A percentile compares a stretch with the other conserved stretches of the same genome.
Evolutionary conservation across 768 basidiomycete species (phyloP).

Genomic region (Podaxis pistillaris): DNA sequence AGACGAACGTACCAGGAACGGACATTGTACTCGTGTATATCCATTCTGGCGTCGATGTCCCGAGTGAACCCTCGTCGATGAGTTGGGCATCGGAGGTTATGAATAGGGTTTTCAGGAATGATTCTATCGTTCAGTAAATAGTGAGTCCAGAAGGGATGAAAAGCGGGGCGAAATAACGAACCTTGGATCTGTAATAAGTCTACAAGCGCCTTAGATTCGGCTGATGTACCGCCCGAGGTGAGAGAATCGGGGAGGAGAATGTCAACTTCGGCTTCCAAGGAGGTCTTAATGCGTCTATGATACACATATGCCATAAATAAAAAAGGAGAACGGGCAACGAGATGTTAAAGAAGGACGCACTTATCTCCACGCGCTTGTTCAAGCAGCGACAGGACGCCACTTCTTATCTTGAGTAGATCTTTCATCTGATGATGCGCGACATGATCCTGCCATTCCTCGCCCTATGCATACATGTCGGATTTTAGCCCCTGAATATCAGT

Average conservation of each 20-base stretch:
- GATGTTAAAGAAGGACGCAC: slow-evolving; percentile 37
- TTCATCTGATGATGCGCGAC: slow-evolving; percentile 62
- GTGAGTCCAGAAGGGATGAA: neutral
- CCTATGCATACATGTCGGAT: slow-evolving; percentile 33
- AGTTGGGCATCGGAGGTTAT: slow-evolving; percentile 74
- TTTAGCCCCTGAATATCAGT: too few relatives aligned
- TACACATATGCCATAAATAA: neutral
- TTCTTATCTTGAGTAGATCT: slow-evolving; percentile 57
- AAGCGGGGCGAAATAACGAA: neutral
- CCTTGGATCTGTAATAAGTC: slow-evolving; percentile 1
- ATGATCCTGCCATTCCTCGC: slow-evolving; percentile 59
- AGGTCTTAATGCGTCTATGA: slow-evolving; percentile 64
- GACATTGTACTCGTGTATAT: slow-evolving; percentile 40
- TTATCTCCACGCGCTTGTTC: slow-evolving; percentile 77
- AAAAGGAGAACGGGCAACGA: neutral
- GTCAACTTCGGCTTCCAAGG: slow-evolving; percentile 75
- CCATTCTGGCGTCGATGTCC: slow-evolving; percentile 46
- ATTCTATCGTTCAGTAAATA: slow-evolving; percentile 38
- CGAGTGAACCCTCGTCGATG: slow-evolving; percentile 41
- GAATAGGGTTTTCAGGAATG: slow-evolving; percentile 69
- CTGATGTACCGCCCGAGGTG: slow-evolving; percentile 21
- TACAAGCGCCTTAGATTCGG: neutral
- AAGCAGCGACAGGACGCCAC: slow-evolving; percentile 59
- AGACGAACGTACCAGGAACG: slow-evolving; percentile 41
- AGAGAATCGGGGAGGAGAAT: slow-evolving; percentile 47